Evolutionary conservation across 164 flowering plant species (phyloP), one percentile per base, ranked within the genome.

Genomic region (Tetrastigma voinierianum): DNA sequence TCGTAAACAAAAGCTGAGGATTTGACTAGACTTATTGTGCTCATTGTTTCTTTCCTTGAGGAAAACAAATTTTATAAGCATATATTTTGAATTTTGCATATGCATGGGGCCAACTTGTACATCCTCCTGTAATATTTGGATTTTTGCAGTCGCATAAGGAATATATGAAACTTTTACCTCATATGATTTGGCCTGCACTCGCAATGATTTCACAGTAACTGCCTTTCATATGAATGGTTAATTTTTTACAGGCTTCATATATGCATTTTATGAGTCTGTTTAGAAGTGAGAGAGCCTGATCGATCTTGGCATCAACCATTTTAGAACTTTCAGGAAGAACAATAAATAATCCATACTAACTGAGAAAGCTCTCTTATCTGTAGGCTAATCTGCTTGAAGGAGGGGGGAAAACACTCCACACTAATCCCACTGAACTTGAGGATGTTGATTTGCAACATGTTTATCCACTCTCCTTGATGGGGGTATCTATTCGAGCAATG

Each of bases 381-480:
- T 69, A 94, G 98, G 96, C 91, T 51, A 95, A 90, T 75, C 91
- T 95, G 98, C 98, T 95, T 76, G 97, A 95, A 90, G 97, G 97
- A 73, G 98, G 97, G 14, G 98, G 98, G 0, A 91, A 87, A 79
- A 87, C 97, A 61, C 98, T n/a, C n/a, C n/a, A n/a, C 98, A 57
- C 89, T 95, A 83, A 59, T 70, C 98, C 96, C 46, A 73, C 74
- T 59, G 98, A 95, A 72, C 91, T 95, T 64, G 96, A 87, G 62
- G 95, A 86, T 46, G 44, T 89, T 74, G 98, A 77, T 66, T 95
- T 64, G 96, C 87, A n/a, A n/a, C n/a, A n/a, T 13, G 86, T 83
- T 62, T 95, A 95, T 76, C 98, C 98, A 19, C 83, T 95, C 62
- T 95, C 98, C 67, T 77, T 95, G 81, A 76, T 95, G 70, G n/a